These are phyloP conservation scores for Sclerotinia nivalis DNA, from an alignment of 2,329 filamentous ascomycete genomes.

Conservation along the genomic window DNA sequence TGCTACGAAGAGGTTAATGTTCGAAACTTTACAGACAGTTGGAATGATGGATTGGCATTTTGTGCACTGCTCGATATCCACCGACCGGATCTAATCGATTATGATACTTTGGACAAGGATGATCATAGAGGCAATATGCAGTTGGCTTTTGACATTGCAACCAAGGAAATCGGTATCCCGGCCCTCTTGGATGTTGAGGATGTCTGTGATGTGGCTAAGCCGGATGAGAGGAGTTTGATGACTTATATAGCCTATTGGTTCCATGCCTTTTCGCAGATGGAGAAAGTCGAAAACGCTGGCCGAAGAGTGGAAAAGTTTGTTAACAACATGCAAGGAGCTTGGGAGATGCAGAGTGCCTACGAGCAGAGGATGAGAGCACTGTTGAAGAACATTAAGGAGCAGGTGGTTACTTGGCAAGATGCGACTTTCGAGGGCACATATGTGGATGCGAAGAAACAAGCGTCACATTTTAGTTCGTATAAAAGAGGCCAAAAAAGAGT, in stretches of 20 bases:
- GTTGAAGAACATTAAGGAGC: slow-evolving; percentile 70
- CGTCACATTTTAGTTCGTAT: slow-evolving; percentile 78
- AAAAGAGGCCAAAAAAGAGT: slow-evolving; percentile 87
- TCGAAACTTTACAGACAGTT: slow-evolving; percentile 89
- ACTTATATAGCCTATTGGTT: slow-evolving; percentile 99
- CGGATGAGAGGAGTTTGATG: slow-evolving; percentile 96
- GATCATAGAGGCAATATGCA: slow-evolving; percentile 98
- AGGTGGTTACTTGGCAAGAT: slow-evolving; percentile 74
- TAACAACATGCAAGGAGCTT: slow-evolving; percentile 97
- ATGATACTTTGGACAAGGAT: slow-evolving; percentile 87
- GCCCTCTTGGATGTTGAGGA: slow-evolving; percentile 96
- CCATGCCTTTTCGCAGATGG: slow-evolving; percentile 98
- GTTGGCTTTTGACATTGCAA: slow-evolving; percentile 92
- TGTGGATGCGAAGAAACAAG: slow-evolving; percentile 85
- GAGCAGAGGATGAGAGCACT: slow-evolving; percentile 87
- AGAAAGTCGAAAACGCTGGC: slow-evolving; percentile 96
- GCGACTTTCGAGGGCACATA: slow-evolving; percentile 91
- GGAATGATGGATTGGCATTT: slow-evolving; percentile 97
- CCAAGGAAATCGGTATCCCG: slow-evolving; percentile 95
- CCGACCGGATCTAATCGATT: slow-evolving; percentile 94
- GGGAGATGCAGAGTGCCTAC: slow-evolving; percentile 98
- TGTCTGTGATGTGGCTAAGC: slow-evolving; percentile 93
- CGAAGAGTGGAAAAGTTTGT: slow-evolving; percentile 97
- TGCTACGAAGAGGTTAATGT: slow-evolving; percentile 98
- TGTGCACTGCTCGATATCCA: slow-evolving; percentile 97